These are phyloP conservation scores for Rhizophora mangle DNA, from an alignment of 345 rosid genomes.

Conservation along the genomic window DNA sequence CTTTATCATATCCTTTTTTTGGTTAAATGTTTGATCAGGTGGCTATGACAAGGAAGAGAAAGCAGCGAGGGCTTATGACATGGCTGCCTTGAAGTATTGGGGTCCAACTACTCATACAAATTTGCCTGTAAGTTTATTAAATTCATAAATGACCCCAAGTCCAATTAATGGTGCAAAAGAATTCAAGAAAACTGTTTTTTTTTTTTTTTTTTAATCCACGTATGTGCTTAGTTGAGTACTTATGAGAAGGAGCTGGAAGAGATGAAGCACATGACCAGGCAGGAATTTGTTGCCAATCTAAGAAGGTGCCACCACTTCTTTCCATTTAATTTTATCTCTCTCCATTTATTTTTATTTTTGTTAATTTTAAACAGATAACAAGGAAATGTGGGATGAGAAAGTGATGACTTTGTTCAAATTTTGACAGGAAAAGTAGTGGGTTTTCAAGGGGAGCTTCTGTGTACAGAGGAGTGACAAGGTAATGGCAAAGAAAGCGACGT, in stretches of 20 bases:
- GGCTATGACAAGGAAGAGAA: conserved; percentile 34
- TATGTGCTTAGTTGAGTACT: conserved; percentile 15
- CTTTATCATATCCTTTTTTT: conserved; percentile 16
- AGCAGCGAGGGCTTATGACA: conserved; percentile 35
- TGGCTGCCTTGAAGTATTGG: conserved; percentile 33
- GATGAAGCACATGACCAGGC: conserved; percentile 33
- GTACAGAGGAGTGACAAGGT: conserved; percentile 36
- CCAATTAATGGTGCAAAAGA: background rate
- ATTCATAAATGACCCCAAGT: background rate
- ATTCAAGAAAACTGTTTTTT: background rate
- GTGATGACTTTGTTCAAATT: conserved; percentile 12
- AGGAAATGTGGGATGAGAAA: background rate
- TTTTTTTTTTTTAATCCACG: background rate
- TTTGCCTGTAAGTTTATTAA: conserved; percentile 26
- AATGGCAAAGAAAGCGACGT: conserved; percentile 35
- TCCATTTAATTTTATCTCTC: background rate
- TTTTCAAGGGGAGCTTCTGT: conserved; percentile 36
- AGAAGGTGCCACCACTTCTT: conserved; percentile 21
- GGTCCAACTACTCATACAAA: conserved; percentile 34
- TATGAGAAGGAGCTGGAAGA: conserved; percentile 34
- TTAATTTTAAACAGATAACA: background rate
- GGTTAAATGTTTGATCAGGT: conserved; percentile 18
- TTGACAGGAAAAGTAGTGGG: conserved; percentile 36
- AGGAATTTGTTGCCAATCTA: conserved; percentile 35
- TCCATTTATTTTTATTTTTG: background rate